These are phyloP conservation scores for Linnemannia schmuckeri DNA, from an alignment of 192 early-diverging fungal genomes.

Conservation along the genomic window DNA sequence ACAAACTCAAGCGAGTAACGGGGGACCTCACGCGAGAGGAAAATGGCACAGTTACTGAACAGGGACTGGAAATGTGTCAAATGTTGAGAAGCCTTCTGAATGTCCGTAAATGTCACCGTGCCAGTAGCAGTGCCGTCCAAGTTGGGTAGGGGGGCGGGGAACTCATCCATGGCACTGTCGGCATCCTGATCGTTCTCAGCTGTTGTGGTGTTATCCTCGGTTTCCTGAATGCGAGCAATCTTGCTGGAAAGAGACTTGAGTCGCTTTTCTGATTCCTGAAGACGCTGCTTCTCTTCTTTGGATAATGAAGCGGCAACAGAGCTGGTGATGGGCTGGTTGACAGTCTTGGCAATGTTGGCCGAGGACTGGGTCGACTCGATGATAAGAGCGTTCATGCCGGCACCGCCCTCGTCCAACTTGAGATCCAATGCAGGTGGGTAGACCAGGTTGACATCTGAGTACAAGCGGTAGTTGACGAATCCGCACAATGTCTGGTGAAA, in stretches of 20 bases:
- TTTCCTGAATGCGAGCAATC: conserved; percentile 60
- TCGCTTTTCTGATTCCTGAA: conserved; percentile 62
- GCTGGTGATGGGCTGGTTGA: conserved; percentile 19
- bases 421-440: conserved; percentile 92
- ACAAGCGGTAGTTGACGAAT: conserved; percentile 97
- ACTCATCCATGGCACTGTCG: conserved; percentile 65
- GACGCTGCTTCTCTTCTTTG: conserved; percentile 59
- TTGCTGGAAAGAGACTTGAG: conserved; percentile 60
- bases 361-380: conserved; percentile 68
- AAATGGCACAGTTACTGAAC: conserved; percentile 81
- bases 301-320: conserved; percentile 39
- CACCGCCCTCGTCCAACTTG: conserved; percentile 71
- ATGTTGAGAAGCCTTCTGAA: conserved; percentile 64
- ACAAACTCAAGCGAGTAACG: conserved; percentile 94
- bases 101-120: conserved; percentile 64
- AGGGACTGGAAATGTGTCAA: conserved; percentile 61
- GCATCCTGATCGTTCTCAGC: conserved; percentile 27
- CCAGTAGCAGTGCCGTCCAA: conserved; percentile 51
- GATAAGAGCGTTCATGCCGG: conserved; percentile 74
- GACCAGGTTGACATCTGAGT: conserved; percentile 85
- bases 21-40: conserved; percentile 94
- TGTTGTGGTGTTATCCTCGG: conserved; percentile 25
- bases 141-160: conserved; percentile 51
- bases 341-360: conserved; percentile 55
- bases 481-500: conserved; percentile 93